Percentiles rank a stretch among this genome's conserved stretches.
Evolutionary conservation across 371 early-diverging fungal genomes (phyloP).

Genomic region (Mortierella sp.): DNA sequence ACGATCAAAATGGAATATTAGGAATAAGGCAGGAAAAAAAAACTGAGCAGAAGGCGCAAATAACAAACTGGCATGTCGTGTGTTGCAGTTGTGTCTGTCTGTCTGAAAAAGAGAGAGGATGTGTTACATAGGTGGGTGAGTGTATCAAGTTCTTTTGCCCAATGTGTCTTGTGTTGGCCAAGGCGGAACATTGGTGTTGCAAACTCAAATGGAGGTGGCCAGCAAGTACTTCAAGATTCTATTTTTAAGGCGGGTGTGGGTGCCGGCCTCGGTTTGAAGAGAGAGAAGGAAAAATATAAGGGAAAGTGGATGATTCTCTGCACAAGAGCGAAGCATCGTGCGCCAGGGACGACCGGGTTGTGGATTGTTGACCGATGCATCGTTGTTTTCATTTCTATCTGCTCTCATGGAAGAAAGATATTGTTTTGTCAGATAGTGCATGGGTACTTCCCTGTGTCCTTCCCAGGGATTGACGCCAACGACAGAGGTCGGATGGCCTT

Average conservation of each 20-base stretch:
- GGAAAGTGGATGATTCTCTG: slow-evolving; percentile 1
- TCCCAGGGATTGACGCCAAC: not conserved
- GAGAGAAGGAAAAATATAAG: not conserved
- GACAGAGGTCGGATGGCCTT: not conserved
- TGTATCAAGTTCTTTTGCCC: not conserved
- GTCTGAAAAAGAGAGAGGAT: not conserved
- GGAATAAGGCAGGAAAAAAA: not conserved
- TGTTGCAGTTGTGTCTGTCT: not conserved
- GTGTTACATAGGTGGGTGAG: not conserved
- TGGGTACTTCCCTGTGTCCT: not conserved
- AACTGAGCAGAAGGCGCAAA: not conserved
- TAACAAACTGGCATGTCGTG: too few relatives aligned
- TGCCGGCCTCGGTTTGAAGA: not conserved
- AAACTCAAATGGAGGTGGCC: not conserved
- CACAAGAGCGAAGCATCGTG: slow-evolving; percentile 6
- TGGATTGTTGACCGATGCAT: not conserved
- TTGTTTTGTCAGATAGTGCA: not conserved
- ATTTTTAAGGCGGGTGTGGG: not conserved
- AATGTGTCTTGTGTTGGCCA: not conserved
- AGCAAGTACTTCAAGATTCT: not conserved
- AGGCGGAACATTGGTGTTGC: slow-evolving; percentile 8
- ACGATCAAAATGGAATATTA: not conserved
- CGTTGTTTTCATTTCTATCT: not conserved
- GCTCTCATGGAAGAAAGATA: not conserved
- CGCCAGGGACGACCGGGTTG: not conserved